These are phyloP conservation scores for Rhododendron henanense DNA, from an alignment of 148 eudicot genomes.

Conservation along the genomic window DNA sequence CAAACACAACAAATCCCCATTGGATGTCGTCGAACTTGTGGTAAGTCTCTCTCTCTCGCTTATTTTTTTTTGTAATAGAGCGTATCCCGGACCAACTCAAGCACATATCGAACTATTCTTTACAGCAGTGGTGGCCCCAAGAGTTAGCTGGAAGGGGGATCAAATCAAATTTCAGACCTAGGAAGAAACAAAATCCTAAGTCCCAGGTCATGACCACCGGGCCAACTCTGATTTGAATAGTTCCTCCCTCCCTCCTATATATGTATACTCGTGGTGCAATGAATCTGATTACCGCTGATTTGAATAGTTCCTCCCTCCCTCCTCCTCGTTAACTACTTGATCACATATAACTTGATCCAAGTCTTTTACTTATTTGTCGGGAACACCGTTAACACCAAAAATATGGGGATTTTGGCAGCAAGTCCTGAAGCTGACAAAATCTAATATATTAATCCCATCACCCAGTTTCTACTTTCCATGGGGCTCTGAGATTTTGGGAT, in stretches of 20 bases:
- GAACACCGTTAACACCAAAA: neutral
- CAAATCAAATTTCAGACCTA: no score
- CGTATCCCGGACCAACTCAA: no score
- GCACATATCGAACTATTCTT: no score
- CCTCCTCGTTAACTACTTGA: neutral
- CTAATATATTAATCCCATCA: no score
- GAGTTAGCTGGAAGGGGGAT: no score
- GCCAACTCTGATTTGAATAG: no score
- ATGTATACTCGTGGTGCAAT: neutral
- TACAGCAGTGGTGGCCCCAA: no score
- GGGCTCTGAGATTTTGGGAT: no score
- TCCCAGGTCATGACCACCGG: no score
- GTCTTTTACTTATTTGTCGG: neutral
- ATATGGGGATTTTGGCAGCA: neutral
- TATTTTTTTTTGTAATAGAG: neutral
- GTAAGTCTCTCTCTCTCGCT: constrained; percentile 22
- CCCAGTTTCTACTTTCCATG: no score
- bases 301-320: neutral
- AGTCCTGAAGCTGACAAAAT: neutral
- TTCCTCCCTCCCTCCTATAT: neutral
- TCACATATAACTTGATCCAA: neutral
- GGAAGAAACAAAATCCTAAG: no score
- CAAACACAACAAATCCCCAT: constrained; percentile 36
- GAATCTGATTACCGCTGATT: neutral
- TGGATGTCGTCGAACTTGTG: constrained; percentile 92